Conservation (phyloP, 1,284 basidiomycete genomes). For the Leccinum subatratum region DNA sequence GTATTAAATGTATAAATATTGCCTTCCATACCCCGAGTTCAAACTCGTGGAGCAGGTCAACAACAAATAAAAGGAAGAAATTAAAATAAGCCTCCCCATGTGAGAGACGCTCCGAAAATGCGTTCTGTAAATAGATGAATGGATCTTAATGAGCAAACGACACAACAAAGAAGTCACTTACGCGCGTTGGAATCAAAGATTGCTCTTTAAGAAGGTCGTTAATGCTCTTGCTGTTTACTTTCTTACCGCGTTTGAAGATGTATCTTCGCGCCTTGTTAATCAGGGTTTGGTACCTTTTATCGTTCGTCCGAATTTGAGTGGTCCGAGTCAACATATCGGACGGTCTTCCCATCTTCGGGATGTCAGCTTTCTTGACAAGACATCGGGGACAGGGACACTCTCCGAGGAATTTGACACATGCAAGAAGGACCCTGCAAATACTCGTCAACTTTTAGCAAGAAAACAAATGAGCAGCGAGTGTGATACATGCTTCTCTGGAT, state of each 20-base stretch:
- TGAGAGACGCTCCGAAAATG: slow-evolving; percentile 4
- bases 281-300: background rate
- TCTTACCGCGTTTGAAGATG: slow-evolving; percentile 1
- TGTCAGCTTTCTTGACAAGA: background rate
- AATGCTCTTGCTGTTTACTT: background rate
- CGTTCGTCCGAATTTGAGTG: background rate
- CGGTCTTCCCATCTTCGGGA: background rate
- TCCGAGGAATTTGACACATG: slow-evolving; percentile 1
- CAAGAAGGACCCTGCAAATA: background rate
- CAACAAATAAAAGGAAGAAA: slow-evolving; percentile 1
- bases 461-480: background rate
- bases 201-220: background rate
- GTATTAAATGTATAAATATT: slow-evolving; percentile 21
- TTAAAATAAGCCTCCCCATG: background rate
- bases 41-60: slow-evolving; percentile 3
- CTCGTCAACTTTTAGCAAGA: background rate
- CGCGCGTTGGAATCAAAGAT: background rate
- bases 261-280: background rate
- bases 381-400: background rate
- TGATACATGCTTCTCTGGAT: slow-evolving; percentile 31
- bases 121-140: background rate
- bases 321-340: background rate
- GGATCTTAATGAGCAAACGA: background rate
- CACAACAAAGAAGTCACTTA: background rate
- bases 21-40: slow-evolving; percentile 22